Percentiles rank a stretch among this genome's conserved stretches.
Conservation (phyloP, 2,329 filamentous ascomycete species). For the Byssothecium circinans region DNA sequence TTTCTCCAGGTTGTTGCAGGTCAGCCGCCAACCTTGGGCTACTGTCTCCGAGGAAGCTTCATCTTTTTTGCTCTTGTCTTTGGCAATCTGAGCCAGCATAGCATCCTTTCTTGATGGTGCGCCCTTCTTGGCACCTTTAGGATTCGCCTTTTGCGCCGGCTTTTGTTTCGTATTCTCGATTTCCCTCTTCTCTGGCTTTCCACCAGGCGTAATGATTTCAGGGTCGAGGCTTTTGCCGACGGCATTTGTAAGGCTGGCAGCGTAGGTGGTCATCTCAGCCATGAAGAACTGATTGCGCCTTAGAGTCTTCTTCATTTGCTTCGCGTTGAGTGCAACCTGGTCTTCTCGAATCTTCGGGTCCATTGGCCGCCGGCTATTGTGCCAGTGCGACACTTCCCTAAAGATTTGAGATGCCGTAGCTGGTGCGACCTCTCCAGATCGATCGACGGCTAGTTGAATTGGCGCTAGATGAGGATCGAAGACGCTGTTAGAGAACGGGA, state of each 20-base stretch:
- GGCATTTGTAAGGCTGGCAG: slow-evolving; percentile 68
- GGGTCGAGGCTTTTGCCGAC: slow-evolving; percentile 65
- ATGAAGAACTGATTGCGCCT: slow-evolving; percentile 65
- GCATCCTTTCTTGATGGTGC: slow-evolving; percentile 46
- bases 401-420: slow-evolving; percentile 48
- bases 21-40: slow-evolving; percentile 49
- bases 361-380: slow-evolving; percentile 59
- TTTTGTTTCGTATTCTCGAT: slow-evolving; percentile 28
- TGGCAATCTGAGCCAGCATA: slow-evolving; percentile 49
- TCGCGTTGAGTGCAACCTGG: slow-evolving; percentile 37
- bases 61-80: slow-evolving; percentile 47
- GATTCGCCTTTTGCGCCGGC: background rate
- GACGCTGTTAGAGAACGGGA: slow-evolving; percentile 52
- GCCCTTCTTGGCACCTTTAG: slow-evolving; percentile 32
- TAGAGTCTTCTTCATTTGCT: slow-evolving; percentile 41
- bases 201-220: slow-evolving; percentile 62
- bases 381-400: slow-evolving; percentile 61
- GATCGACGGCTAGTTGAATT: slow-evolving; percentile 45
- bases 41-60: slow-evolving; percentile 45
- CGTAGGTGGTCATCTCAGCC: slow-evolving; percentile 68
- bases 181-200: slow-evolving; percentile 23
- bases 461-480: slow-evolving; percentile 53
- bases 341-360: slow-evolving; percentile 43
- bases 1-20: slow-evolving; percentile 52
- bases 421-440: slow-evolving; percentile 32